Base-by-base conservation (phyloP, 2,329 filamentous ascomycete genomes). In the Xylariales sp. region DNA sequence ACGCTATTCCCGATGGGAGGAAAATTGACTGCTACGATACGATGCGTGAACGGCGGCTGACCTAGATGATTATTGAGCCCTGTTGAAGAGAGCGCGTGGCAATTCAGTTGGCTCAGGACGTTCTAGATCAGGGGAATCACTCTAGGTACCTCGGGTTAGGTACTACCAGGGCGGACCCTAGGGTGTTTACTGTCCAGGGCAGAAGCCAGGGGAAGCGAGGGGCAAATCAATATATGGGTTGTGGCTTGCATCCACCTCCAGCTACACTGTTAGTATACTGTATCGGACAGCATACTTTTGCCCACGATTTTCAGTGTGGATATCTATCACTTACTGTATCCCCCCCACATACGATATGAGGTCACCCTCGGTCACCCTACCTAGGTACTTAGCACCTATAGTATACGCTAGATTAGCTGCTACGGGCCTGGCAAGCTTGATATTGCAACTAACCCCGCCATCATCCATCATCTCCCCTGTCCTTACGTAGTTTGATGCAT, bases 331-430 rank as follows among this genome's bases (percentile, higher is more conserved):
- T 18, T 28, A 32, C 49, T 46, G 53, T 53, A 65, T 60, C 71
- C 69, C 69, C 71, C 69, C 69, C 71, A 69, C 67, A 39, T 52
- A 45, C 53, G 54, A 68, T 70, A 75, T 73, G 71, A 75, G 65
- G 61, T 75, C 72, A 75, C 68, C 48, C 34, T 36, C 75, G 65
- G 61, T 75, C 72, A 75, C 68, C 48, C 34, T 36, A 36, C 34
- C 3, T 12, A 41, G 36, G 3, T 1, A 7, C 8, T 9, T 3
- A 10, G 36, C 8, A 41, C 36, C 10, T 41, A 23, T 23, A 23
- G 23, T 23, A 23, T 23, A 41, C 36, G 8, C 34, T 41, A 41
- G 8, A 10, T 41, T 41, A 67, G 67, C 39, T 60, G 39, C 5
- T 53, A 49, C 54, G 36, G 41, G 43, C 59, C 32, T 53, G 23